Conservation (phyloP, 371 early-diverging fungal species). For the Zychaea mexicana region DNA sequence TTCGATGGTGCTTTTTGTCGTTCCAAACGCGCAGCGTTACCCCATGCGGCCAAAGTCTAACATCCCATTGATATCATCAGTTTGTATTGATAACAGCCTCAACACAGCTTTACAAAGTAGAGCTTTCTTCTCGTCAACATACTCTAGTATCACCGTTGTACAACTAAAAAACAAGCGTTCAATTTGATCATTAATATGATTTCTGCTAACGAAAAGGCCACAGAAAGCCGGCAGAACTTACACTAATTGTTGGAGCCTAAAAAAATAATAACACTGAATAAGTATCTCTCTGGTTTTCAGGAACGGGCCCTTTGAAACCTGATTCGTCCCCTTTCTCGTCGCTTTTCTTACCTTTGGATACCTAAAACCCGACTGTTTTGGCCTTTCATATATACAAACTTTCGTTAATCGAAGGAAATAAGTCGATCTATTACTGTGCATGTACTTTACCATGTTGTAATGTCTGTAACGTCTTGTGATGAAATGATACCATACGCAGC, state of each 20-base stretch:
- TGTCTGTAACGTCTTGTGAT: slow-evolving; percentile 39
- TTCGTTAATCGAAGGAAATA: too few relatives aligned
- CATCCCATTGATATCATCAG: background rate
- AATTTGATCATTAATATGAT: too few relatives aligned
- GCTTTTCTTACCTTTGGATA: slow-evolving; percentile 41
- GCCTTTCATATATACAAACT: slow-evolving; percentile 24
- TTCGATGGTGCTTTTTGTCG: slow-evolving; percentile 19
- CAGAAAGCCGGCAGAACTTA: slow-evolving; percentile 24
- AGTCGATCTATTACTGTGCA: background rate
- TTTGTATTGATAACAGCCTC: background rate
- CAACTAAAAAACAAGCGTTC: slow-evolving; percentile 7
- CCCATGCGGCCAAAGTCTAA: slow-evolving; percentile 46
- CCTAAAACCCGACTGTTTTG: slow-evolving; percentile 37
- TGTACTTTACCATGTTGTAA: slow-evolving; percentile 34
- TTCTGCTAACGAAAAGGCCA: too few relatives aligned
- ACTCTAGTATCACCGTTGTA: slow-evolving; percentile 12
- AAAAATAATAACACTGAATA: background rate
- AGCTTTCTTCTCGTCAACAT: background rate
- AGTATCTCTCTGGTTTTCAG: background rate
- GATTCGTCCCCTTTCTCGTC: background rate
- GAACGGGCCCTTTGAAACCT: background rate
- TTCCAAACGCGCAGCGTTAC: slow-evolving; percentile 37
- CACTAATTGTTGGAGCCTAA: slow-evolving; percentile 48
- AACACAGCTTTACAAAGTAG: too few relatives aligned
- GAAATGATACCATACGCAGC: slow-evolving; percentile 52